Conservation (phyloP, 345 rosid genomes). For the Bruguiera parviflora region DNA sequence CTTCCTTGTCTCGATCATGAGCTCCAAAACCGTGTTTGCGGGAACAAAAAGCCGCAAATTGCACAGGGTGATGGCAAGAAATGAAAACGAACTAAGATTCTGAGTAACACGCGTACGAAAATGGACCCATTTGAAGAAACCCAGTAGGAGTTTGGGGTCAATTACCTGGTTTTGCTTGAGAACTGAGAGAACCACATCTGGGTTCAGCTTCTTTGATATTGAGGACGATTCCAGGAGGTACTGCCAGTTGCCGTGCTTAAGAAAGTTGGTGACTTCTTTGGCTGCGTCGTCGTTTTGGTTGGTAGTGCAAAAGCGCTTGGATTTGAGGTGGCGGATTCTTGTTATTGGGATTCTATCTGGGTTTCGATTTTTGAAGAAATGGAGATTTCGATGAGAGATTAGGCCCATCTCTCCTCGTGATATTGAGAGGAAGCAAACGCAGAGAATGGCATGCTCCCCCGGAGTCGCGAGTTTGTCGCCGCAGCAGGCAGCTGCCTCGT, state of each 20-base stretch:
- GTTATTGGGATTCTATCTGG: background rate
- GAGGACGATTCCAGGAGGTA: conserved; percentile 38
- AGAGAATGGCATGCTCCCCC: background rate
- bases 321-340: conserved; percentile 22
- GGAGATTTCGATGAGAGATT: background rate
- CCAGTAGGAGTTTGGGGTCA: conserved; percentile 52
- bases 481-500: too few relatives aligned
- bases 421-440: background rate
- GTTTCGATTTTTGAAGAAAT: conserved; percentile 10
- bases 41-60: conserved; percentile 35
- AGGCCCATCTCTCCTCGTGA: conserved; percentile 6
- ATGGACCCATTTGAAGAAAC: conserved; percentile 63
- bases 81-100: conserved; percentile 49
- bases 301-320: background rate
- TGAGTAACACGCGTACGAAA: conserved; percentile 34
- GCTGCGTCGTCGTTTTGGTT: conserved; percentile 19
- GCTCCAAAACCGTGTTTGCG: conserved; percentile 39
- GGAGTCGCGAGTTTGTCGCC: too few relatives aligned
- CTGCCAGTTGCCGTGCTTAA: conserved; percentile 49
- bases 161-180: conserved; percentile 37
- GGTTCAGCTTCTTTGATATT: conserved; percentile 37
- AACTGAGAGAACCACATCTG: conserved; percentile 62
- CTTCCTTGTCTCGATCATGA: conserved; percentile 43
- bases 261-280: conserved; percentile 41
- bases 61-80: conserved; percentile 49